Percentiles rank a stretch among this genome's conserved stretches.
Evolutionary conservation across 305 asterid species (phyloP).

Genomic region (Plantago rigida): DNA sequence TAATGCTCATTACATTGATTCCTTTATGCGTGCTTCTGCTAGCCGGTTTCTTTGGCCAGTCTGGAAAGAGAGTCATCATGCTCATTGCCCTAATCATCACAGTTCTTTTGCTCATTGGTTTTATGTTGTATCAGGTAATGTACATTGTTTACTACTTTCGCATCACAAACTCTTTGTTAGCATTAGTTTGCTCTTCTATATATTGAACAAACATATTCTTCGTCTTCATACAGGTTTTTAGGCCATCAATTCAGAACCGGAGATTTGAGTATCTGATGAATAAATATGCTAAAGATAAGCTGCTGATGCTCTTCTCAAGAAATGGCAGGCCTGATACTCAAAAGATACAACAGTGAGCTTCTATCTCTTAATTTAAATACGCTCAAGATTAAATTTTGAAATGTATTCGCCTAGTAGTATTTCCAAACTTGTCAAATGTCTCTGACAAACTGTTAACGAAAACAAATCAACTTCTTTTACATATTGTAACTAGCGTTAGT

Average conservation of each 20-base stretch:
- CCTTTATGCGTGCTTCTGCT: slow-evolving; percentile 47
- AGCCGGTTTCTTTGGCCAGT: slow-evolving; percentile 29
- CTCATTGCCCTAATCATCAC: slow-evolving; percentile 48
- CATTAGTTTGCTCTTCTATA: background rate
- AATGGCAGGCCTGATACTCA: slow-evolving; percentile 38
- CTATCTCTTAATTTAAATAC: background rate
- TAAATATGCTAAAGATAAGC: slow-evolving; percentile 38
- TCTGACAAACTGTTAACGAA: too few relatives aligned
- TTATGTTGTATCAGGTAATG: slow-evolving; percentile 22
- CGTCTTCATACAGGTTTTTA: slow-evolving; percentile 17
- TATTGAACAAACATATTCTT: background rate
- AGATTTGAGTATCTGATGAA: slow-evolving; percentile 36
- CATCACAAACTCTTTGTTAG: too few relatives aligned
- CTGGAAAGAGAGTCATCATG: slow-evolving; percentile 31
- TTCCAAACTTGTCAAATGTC: too few relatives aligned
- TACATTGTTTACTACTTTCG: background rate
- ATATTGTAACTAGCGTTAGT: too few relatives aligned
- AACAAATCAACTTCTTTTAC: too few relatives aligned
- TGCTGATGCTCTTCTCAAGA: slow-evolving; percentile 31
- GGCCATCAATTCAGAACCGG: slow-evolving; percentile 45
- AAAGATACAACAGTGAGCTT: slow-evolving; percentile 34
- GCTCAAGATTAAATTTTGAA: too few relatives aligned
- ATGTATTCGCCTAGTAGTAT: too few relatives aligned
- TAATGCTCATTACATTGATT: slow-evolving; percentile 43
- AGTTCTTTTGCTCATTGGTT: slow-evolving; percentile 33